phyloP scores from a whole-genome alignment of 1,139 yeast species.

The Yamadazyma sp. region DNA sequence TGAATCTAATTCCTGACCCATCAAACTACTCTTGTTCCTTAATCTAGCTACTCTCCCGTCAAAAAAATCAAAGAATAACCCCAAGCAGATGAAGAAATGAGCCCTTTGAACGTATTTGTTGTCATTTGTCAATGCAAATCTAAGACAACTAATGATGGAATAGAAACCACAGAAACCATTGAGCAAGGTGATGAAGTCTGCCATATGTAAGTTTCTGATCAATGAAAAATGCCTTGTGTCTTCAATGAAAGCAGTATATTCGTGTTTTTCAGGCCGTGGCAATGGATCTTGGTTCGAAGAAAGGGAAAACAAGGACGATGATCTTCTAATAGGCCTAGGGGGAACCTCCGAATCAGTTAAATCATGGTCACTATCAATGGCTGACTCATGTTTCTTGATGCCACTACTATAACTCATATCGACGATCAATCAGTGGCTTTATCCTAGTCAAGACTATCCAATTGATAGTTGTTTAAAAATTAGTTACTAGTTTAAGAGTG shows the following conservation, averaged over 20 bases:
- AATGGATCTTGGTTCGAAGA: slow-evolving; percentile 41
- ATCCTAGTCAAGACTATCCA: not conserved
- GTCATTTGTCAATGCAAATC: slow-evolving; percentile 70
- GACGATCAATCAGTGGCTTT: too few species aligned
- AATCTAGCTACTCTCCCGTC: slow-evolving; percentile 97
- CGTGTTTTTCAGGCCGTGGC: slow-evolving; percentile 69
- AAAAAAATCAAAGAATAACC: slow-evolving; percentile 91
- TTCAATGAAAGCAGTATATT: slow-evolving; percentile 72
- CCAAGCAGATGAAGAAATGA: slow-evolving; percentile 81
- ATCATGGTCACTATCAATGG: slow-evolving; percentile 38
- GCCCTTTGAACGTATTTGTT: slow-evolving; percentile 83
- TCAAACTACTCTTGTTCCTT: slow-evolving; percentile 84
- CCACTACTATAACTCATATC: slow-evolving; percentile 14
- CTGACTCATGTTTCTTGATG: slow-evolving; percentile 28
- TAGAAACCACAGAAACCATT: slow-evolving; percentile 91
- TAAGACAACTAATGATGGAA: slow-evolving; percentile 79
- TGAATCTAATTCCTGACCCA: slow-evolving; percentile 97
- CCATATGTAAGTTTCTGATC: slow-evolving; percentile 83
- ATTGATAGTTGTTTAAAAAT: not conserved
- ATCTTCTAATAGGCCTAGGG: slow-evolving; percentile 38
- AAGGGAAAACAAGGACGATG: slow-evolving; percentile 44
- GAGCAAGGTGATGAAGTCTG: slow-evolving; percentile 90
- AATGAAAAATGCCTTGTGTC: slow-evolving; percentile 79
- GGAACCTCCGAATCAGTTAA: slow-evolving; percentile 19
- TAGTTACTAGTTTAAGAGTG: not conserved